Percentiles rank a stretch among this genome's conserved stretches.
phyloP scores from a whole-genome alignment of 2,329 filamentous ascomycete species.

The Talaromyces amestolkiae region DNA sequence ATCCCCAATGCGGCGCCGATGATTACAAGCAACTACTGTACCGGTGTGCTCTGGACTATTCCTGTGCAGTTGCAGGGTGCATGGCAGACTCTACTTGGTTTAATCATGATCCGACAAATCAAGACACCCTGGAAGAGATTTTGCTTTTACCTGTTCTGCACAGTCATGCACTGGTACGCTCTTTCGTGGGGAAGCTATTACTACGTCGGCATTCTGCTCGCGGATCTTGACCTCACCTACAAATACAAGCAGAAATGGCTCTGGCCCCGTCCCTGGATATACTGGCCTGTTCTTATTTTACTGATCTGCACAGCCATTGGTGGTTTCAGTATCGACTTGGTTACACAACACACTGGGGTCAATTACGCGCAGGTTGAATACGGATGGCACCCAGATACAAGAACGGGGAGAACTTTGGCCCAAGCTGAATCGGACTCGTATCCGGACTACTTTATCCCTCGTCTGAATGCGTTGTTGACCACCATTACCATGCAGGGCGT shows the following conservation, averaged over 20 bases:
- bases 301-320: conserved; percentile 30
- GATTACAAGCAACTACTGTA: conserved; percentile 50
- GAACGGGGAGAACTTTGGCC: conserved; percentile 37
- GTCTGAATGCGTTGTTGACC: conserved; percentile 46
- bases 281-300: conserved; percentile 39
- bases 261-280: conserved; percentile 32
- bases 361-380: conserved; percentile 43
- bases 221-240: conserved; percentile 49
- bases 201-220: conserved; percentile 46
- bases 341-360: conserved; percentile 37
- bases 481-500: conserved; percentile 34
- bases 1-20: conserved; percentile 50
- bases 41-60: conserved; percentile 52
- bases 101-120: conserved; percentile 46
- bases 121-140: conserved; percentile 50
- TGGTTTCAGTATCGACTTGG: conserved; percentile 38
- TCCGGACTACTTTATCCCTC: conserved; percentile 46
- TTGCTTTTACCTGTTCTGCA: conserved; percentile 43
- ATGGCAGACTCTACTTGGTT: conserved; percentile 45
- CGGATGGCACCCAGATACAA: conserved; percentile 44
- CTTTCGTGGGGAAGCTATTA: conserved; percentile 48
- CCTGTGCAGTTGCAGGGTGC: conserved; percentile 50
- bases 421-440: conserved; percentile 38
- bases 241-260: conserved; percentile 41
- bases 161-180: conserved; percentile 49